These are phyloP conservation scores for Cyberlindnera bimundalis DNA, from an alignment of 805 yeast species.

Conservation along the genomic window DNA sequence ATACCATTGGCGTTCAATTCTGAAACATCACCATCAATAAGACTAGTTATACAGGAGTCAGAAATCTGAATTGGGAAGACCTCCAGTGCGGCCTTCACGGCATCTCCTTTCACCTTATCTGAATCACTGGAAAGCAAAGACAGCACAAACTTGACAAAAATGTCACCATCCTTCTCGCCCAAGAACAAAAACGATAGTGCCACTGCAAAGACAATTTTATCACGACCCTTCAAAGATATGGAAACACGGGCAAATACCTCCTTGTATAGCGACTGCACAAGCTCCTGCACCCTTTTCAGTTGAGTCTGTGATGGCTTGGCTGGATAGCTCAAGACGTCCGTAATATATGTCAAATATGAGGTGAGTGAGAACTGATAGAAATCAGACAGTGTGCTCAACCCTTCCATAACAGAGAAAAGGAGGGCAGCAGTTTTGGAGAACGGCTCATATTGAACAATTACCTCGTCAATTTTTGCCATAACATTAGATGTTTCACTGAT, in stretches of 20 bases:
- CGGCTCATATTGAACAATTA: constrained; percentile 45
- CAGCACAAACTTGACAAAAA: constrained; percentile 15
- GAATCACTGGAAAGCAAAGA: constrained; percentile 5
- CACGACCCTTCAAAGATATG: constrained; percentile 37
- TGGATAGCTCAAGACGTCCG: constrained; percentile 24
- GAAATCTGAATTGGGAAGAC: constrained; percentile 8
- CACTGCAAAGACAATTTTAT: constrained; percentile 32
- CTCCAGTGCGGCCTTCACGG: constrained; percentile 13
- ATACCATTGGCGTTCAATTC: constrained; percentile 2
- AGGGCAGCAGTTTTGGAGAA: constrained; percentile 54
- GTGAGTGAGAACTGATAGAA: constrained; percentile 61
- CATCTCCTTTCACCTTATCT: background rate
- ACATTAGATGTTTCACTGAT: constrained; percentile 52
- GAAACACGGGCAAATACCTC: constrained; percentile 45
- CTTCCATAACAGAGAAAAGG: constrained; percentile 46
- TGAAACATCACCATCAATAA: constrained; percentile 1
- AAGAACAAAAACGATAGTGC: constrained; percentile 33
- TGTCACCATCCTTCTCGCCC: constrained; percentile 19
- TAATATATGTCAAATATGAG: constrained; percentile 37
- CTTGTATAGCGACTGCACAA: constrained; percentile 40
- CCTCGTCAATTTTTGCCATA: constrained; percentile 49
- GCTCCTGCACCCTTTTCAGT: constrained; percentile 25
- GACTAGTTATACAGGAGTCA: background rate
- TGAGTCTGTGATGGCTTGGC: background rate
- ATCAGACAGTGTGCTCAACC: constrained; percentile 38